These are phyloP conservation scores for Talinum fruticosum DNA, from an alignment of 148 eudicot genomes.

Conservation along the genomic window DNA sequence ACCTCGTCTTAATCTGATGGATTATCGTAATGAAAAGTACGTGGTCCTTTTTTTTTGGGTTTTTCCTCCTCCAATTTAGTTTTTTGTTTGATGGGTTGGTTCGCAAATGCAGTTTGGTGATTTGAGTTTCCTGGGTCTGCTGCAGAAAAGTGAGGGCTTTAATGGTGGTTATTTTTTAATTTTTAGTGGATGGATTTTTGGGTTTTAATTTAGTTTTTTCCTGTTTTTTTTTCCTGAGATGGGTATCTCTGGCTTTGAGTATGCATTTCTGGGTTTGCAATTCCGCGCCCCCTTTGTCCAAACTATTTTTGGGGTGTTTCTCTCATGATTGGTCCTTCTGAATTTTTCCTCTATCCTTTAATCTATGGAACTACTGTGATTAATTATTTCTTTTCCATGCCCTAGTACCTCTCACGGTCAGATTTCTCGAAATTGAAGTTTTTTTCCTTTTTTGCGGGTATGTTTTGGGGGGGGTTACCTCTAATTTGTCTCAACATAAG, in stretches of 20 bases:
- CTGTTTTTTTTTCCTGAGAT: constrained; percentile 22
- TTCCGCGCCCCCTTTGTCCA: not conserved
- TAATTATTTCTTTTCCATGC: not conserved
- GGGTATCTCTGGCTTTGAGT: constrained; percentile 20
- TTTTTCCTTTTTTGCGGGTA: not conserved
- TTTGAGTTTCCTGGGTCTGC: constrained; percentile 19
- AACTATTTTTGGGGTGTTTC: constrained; percentile 18
- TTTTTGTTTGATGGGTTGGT: constrained; percentile 21
- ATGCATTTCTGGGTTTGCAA: constrained; percentile 13
- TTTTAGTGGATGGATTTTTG: constrained; percentile 18
- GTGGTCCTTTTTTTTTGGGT: constrained; percentile 16
- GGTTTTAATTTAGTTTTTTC: constrained; percentile 4
- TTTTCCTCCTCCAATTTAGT: not conserved
- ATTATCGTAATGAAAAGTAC: constrained; percentile 27
- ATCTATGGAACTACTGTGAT: not conserved
- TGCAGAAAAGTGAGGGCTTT: not conserved
- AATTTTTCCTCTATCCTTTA: not conserved
- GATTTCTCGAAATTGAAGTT: not conserved
- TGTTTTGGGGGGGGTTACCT: not conserved
- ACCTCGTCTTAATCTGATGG: constrained; percentile 16
- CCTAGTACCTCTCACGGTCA: not conserved
- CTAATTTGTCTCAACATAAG: not conserved
- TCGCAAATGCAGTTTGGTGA: constrained; percentile 23
- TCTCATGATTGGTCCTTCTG: not conserved
- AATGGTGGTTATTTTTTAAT: constrained; percentile 6